Percentiles rank a stretch among this genome's conserved stretches.
Evolutionary conservation across 192 early-diverging fungal species (phyloP).

Genomic region (Helicostylum pulchrum): DNA sequence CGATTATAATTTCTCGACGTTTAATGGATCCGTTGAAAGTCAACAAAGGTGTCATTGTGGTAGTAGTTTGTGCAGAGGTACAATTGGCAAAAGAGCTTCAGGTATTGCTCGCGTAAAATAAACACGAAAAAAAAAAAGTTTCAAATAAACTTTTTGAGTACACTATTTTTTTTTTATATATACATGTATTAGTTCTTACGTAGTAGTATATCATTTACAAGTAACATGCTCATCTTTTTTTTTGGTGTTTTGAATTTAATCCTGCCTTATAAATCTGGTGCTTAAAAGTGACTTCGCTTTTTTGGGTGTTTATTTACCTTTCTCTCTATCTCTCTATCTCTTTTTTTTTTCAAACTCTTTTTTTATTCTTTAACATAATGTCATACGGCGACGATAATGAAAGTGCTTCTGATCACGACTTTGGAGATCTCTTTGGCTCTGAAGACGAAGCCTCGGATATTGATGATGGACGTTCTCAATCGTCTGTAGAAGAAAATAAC

Average conservation of each 20-base stretch:
- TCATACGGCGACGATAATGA: not conserved
- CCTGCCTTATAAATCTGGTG: too few species aligned
- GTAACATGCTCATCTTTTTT: too few species aligned
- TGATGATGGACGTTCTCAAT: constrained; percentile 27
- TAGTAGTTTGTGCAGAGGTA: constrained; percentile 61
- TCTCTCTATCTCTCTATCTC: not conserved
- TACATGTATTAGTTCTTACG: too few species aligned
- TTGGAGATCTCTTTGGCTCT: constrained; percentile 31
- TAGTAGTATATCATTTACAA: too few species aligned
- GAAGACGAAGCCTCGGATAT: constrained; percentile 36
- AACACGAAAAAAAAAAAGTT: too few species aligned
- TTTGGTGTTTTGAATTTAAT: too few species aligned
- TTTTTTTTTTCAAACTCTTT: not conserved
- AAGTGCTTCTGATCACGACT: constrained; percentile 15
- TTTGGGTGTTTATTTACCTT: too few species aligned
- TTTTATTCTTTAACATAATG: not conserved
- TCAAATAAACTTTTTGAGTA: too few species aligned
- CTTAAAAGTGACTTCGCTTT: too few species aligned
- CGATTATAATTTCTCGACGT: constrained; percentile 79
- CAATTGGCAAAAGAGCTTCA: constrained; percentile 42
- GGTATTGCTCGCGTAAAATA: too few species aligned
- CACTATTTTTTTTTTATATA: too few species aligned
- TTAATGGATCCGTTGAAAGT: constrained; percentile 50
- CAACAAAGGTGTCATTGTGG: constrained; percentile 72
- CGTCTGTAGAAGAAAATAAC: constrained; percentile 5